Evolutionary conservation across 2,329 filamentous ascomycete species (phyloP), one percentile per base, ranked within the genome.

Genomic region (Cercospora sp.): DNA sequence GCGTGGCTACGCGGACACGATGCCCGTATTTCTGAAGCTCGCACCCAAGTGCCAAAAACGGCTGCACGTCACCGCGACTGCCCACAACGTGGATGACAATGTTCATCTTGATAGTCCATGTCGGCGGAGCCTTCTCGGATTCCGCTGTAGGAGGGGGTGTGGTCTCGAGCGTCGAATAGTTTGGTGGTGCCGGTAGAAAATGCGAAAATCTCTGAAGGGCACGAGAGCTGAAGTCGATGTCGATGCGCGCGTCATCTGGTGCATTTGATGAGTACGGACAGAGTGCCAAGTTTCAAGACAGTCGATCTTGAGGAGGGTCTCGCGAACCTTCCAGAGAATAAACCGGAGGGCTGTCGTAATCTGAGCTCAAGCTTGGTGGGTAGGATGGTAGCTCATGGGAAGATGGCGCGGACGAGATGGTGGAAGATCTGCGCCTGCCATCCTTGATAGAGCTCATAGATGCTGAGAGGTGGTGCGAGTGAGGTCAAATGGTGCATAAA

Each of bases 21-120:
- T 94, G 91, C 9, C 89, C 87, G 73, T 90, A 89, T 0, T 87
- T 83, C 68, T 88, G 87, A 30, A 93, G 79, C 0, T 86, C 85
- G 71, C 89, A 86, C 1, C 89, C 90, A 1, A 93, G 78, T 0
- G 90, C 89, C 18, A 92, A 83, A 74, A 93, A 93, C 0, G 91
- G 91, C 76, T 93, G 91, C 1, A 93, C 89, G 75, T 93, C 90
- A 61, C 90, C 90, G 45, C 90, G 84, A 12, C 89, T 91, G 6
- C 90, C 90, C 12, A 92, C 55, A 13, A 58, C 55, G 10, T 58
- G 55, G 7, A 58, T 26, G 16, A 31, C 55, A 30, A 58, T 31
- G 57, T 58, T 58, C 20, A 58, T 42, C 40, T 42, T 42, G 55
- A 58, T 20, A 23, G 16, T 18, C 40, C 40, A 42, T 42, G 40